phyloP scores from a whole-genome alignment of 2,329 filamentous ascomycete species.

The Pseudogymnoascus pannorum region DNA sequence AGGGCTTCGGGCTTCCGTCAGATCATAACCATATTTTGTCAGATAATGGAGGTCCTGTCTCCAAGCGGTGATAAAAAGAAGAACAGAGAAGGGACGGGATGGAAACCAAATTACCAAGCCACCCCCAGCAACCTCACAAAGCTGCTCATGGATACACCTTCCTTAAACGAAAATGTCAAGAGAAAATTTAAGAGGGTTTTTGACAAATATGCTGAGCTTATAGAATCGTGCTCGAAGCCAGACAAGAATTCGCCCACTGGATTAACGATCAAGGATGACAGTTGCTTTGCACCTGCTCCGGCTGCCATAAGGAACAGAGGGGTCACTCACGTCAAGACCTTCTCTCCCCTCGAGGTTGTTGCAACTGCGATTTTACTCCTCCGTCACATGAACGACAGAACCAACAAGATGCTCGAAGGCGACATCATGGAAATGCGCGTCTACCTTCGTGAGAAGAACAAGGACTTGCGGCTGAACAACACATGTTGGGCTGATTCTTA shows the following conservation, averaged over 20 bases:
- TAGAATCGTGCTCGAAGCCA: slow-evolving; percentile 25
- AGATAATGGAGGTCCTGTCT: slow-evolving; percentile 26
- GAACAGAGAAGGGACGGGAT: slow-evolving; percentile 13
- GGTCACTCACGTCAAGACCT: slow-evolving; percentile 27
- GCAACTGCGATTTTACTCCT: slow-evolving; percentile 28
- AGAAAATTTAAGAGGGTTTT: slow-evolving; percentile 26
- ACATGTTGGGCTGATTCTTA: slow-evolving; percentile 29
- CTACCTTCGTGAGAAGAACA: slow-evolving; percentile 26
- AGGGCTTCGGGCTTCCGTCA: slow-evolving; percentile 30
- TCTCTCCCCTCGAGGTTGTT: slow-evolving; percentile 31
- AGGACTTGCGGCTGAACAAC: slow-evolving; percentile 30
- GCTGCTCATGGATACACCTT: slow-evolving; percentile 25
- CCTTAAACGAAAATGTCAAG: slow-evolving; percentile 25
- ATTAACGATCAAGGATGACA: slow-evolving; percentile 22
- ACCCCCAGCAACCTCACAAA: slow-evolving; percentile 25
- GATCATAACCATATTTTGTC: slow-evolving; percentile 30
- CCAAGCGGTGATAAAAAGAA: slow-evolving; percentile 9
- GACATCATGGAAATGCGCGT: slow-evolving; percentile 29
- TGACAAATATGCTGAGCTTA: slow-evolving; percentile 26
- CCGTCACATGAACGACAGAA: slow-evolving; percentile 25
- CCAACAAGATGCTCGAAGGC: slow-evolving; percentile 24
- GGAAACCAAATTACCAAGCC: slow-evolving; percentile 25
- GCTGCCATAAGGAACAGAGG: slow-evolving; percentile 20
- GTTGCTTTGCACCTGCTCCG: slow-evolving; percentile 26
- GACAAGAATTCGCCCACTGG: slow-evolving; percentile 12